A percentile compares a stretch with the other conserved stretches of the same genome.
Conservation (phyloP, 768 basidiomycete genomes). For the Mycena polygramma region DNA sequence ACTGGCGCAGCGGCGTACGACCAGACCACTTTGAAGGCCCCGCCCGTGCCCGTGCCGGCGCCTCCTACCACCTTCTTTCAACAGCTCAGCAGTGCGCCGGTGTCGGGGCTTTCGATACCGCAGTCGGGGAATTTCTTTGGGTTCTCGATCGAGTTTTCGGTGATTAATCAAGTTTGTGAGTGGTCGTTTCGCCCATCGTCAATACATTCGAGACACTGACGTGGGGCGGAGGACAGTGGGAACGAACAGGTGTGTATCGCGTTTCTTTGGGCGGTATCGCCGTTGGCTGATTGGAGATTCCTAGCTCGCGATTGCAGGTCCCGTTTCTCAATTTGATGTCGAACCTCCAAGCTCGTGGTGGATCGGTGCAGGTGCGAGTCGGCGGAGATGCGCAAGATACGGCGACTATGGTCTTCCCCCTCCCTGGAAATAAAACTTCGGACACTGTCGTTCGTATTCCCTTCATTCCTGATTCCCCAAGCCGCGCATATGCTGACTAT, state of each 20-base stretch:
- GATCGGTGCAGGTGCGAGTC: constrained; percentile 67
- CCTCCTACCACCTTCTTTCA: constrained; percentile 36
- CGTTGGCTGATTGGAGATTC: constrained; percentile 26
- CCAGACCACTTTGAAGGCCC: constrained; percentile 45
- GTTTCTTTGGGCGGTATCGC: constrained; percentile 14
- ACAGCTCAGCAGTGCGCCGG: constrained; percentile 31
- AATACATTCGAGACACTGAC: background rate
- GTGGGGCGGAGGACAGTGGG: constrained; percentile 55
- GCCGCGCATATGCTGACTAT: background rate
- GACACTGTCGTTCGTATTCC: constrained; percentile 51
- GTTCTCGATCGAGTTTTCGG: constrained; percentile 61
- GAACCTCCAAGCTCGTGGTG: constrained; percentile 68
- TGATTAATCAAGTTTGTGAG: constrained; percentile 55
- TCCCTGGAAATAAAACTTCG: constrained; percentile 49
- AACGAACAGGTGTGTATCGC: constrained; percentile 58
- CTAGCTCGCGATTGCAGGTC: constrained; percentile 62
- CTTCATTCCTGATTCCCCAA: background rate
- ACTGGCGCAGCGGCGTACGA: constrained; percentile 50
- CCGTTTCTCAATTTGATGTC: constrained; percentile 78
- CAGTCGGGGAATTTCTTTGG: constrained; percentile 49
- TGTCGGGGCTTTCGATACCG: constrained; percentile 36
- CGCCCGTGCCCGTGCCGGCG: constrained; percentile 41
- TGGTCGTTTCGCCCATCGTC: constrained; percentile 3
- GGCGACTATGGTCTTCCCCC: constrained; percentile 55
- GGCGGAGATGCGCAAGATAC: constrained; percentile 80